Conservation (phyloP, 73 alveolate genomes). For the Paramecium octaurelia region DNA sequence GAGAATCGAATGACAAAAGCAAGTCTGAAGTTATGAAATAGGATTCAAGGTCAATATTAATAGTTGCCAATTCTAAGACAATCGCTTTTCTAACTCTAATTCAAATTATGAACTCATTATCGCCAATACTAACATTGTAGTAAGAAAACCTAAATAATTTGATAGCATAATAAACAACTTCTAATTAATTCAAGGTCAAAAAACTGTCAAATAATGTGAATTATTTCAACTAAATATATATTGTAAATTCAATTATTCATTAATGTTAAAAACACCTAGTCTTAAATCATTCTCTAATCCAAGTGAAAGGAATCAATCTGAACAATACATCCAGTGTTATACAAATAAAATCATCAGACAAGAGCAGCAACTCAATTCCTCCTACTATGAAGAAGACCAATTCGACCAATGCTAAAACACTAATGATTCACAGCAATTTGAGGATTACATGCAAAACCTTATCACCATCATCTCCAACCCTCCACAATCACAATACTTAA, state of each 20-base stretch:
- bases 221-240: background rate
- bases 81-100: background rate
- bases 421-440: background rate
- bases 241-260: background rate
- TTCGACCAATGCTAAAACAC: background rate
- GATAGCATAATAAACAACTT: background rate
- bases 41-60: background rate
- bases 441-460: background rate
- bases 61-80: background rate
- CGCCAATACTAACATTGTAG: background rate
- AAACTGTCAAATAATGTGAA: background rate
- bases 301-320: background rate
- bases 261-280: constrained; percentile 10
- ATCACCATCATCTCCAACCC: background rate
- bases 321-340: background rate
- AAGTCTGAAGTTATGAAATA: background rate
- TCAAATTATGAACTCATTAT: background rate
- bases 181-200: background rate
- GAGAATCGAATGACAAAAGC: background rate
- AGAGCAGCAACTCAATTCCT: background rate
- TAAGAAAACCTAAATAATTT: background rate
- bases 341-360: background rate
- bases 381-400: background rate
- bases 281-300: constrained; percentile 5
- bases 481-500: background rate